These are phyloP conservation scores for Leccinum boreale DNA, from an alignment of 768 basidiomycete species.

Conservation along the genomic window DNA sequence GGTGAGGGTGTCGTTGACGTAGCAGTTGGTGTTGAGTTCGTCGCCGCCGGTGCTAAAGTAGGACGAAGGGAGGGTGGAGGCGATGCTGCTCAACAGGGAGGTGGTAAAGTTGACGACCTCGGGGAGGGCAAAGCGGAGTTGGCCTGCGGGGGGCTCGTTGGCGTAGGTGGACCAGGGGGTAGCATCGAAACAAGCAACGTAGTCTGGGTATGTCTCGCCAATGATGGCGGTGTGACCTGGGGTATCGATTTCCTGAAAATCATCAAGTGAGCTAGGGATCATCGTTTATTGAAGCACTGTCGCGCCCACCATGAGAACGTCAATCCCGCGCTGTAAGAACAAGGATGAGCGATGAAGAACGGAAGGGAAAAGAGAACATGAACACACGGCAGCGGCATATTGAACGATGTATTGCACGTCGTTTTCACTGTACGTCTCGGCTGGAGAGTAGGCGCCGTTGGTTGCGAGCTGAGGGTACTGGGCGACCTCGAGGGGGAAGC, in stretches of 20 bases:
- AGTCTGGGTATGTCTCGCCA: conserved; percentile 62
- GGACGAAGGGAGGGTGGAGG: conserved; percentile 49
- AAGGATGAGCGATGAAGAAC: background rate
- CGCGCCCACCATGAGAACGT: conserved; percentile 52
- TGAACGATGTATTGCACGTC: conserved; percentile 59
- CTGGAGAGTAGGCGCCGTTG: conserved; percentile 65
- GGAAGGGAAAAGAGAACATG: background rate
- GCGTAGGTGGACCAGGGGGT: conserved; percentile 62
- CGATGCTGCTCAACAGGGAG: conserved; percentile 50
- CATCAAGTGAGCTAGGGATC: background rate
- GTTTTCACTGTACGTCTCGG: conserved; percentile 46
- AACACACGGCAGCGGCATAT: conserved; percentile 68
- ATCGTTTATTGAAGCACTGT: background rate
- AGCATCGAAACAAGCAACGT: conserved; percentile 60
- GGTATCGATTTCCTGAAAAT: conserved; percentile 70
- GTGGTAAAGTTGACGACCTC: conserved; percentile 59
- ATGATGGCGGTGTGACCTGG: conserved; percentile 80
- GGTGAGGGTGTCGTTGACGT: conserved; percentile 57
- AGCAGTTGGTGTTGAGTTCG: conserved; percentile 70
- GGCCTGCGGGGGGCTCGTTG: conserved; percentile 77
- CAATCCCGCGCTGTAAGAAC: conserved; percentile 58
- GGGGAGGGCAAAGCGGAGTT: conserved; percentile 67
- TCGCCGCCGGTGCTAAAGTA: conserved; percentile 83
- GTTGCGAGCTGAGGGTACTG: conserved; percentile 56
- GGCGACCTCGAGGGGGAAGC: conserved; percentile 68